Base-by-base conservation (phyloP, 2,329 filamentous ascomycete species). In the Laburnicola sp. region DNA sequence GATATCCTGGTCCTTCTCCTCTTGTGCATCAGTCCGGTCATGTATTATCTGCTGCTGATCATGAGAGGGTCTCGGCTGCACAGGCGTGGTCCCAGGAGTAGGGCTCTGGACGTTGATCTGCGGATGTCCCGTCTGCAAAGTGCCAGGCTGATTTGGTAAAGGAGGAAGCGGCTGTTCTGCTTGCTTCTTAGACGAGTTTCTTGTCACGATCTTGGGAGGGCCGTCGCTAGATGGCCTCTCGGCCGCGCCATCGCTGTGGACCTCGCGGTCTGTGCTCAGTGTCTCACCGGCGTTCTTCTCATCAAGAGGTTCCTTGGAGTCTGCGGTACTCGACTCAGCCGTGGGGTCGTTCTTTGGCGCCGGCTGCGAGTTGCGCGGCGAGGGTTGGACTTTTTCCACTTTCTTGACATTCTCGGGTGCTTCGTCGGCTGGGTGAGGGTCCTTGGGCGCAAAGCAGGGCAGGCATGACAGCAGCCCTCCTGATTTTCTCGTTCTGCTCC, bases 381-480 rank as follows among this genome's bases (percentile, higher is more conserved):
- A 62, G 6, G 73, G 64, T 37, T 72, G 72, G 21, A 71, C 54
- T 46, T 69, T 72, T 45, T 64, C 67, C 21, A 71, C 64, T 43
- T 74, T 73, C 61, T 77, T 78, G 21, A 73, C 69, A 35, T 75
- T 74, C 55, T 77, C 74, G 25, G 71, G 75, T 34, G 82, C 59
- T 39, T 72, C 65, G 27, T 53, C 61, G 0, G 50, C 30, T 6
- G 57, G 31, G 38, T 83, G 81, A 11, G 80, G 79, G 57, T 82
- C 79, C 56, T 86, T 85, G 43, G 85, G 83, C 35, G 84, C 79
- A 69, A 87, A 89, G 75, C 87, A 90, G 53, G 81, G 84, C 51
- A 90, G 77, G 48, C 89, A 80, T 9, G 75, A 68, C 8, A 79
- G 61, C 28, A 79, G 60, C 11, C 68, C 66, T 22, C 61, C 68